Base-by-base conservation (phyloP, 306 rosid species). In the Mimosa bimucronata region DNA sequence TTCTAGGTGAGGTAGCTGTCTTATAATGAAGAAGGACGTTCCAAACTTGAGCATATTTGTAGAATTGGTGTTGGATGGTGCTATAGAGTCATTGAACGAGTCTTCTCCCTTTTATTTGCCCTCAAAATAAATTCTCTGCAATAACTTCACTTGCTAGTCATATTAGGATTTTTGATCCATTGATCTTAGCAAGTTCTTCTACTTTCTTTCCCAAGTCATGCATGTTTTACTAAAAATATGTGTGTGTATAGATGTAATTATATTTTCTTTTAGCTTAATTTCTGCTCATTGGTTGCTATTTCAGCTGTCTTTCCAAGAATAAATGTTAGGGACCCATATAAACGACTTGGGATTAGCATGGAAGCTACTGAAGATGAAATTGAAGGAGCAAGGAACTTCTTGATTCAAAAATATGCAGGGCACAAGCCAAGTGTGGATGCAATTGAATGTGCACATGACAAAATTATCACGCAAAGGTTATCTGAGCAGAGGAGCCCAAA, bases 301-400 rank as follows among this genome's bases (percentile, higher is more conserved):
- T 77, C 92, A 95, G 98, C 89, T 60, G 85, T 89, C 79, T 95
- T 95, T 69, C 98, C 97, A 52, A 92, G 98, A 90, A 95, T 95
- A 78, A 85, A 84, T 89, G 94, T 92, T 80, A 85, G 71, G 85
- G 98, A 95, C 77, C 98, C 98, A 64, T 92, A 92, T 85, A 92
- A 91, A 81, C 89, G 98, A 84, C 98, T 95, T 77, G 98, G 98
- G 67, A 89, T 95, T 74, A 92, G 92, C 83, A 95, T 65, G 85
- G 98, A 95, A 74, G 98, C 98, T 66, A 91, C 98, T 45, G 98
- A 95, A 86, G 96, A 91, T 75, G 98, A 95, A 85, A 95, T 92
- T 87, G 97, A 95, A 86, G 88, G 83, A 34, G 98, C 98, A 42
- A 92, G 98, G 83, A 95, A 92, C 86, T 95, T 92, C 76, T 92